Percentiles rank a stretch among this genome's conserved stretches.
phyloP scores from a whole-genome alignment of 78 protist genomes.

The Guillardia theta region DNA sequence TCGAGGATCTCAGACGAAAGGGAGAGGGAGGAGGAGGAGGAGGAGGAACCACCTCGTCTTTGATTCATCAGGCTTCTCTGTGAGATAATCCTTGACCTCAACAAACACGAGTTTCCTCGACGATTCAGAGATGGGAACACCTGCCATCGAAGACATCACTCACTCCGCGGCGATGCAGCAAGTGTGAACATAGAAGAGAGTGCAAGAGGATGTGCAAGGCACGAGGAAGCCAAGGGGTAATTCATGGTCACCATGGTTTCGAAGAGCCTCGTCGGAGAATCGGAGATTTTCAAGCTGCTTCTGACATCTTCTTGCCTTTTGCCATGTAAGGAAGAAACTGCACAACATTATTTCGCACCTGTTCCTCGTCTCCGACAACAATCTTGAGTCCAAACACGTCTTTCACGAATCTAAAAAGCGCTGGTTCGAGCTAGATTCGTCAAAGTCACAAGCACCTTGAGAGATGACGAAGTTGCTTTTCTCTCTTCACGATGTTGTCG shows the following conservation, averaged over 20 bases:
- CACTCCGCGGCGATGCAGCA: neutral
- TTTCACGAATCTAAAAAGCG: neutral
- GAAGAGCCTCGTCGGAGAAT: neutral
- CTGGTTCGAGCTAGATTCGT: neutral
- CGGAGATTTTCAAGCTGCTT: neutral
- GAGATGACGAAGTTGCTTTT: conserved; percentile 16
- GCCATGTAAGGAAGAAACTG: no score
- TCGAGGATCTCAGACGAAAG: neutral
- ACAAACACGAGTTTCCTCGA: neutral
- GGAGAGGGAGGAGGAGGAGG: neutral
- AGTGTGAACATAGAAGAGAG: neutral
- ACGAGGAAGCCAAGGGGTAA: neutral
- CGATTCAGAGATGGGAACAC: neutral
- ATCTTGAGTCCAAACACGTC: neutral
- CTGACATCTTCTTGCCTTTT: neutral
- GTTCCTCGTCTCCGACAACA: conserved; percentile 22
- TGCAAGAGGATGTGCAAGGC: neutral
- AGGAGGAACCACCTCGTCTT: neutral
- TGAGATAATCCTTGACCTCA: neutral
- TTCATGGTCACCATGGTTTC: neutral
- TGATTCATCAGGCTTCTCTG: neutral
- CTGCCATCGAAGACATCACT: neutral
- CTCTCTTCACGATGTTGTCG: neutral
- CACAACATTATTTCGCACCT: no score
- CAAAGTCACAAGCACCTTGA: neutral